Evolutionary conservation across 345 rosid species (phyloP), one percentile per base, ranked within the genome.

Genomic region (Stellera chamaejasme): DNA sequence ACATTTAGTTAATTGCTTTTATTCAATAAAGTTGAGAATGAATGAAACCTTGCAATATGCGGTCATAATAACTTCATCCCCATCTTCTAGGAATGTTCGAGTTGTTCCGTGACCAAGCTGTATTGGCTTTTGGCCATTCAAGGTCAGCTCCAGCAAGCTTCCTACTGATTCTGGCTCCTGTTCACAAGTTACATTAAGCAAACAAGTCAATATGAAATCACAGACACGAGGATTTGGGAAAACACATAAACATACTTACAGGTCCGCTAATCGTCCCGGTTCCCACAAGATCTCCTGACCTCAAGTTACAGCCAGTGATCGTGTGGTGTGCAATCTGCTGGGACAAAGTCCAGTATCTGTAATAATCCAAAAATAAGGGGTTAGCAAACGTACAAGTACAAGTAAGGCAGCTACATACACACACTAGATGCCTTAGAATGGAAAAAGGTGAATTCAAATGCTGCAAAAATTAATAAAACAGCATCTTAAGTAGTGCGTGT

Each of bases 241-340:
- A 1, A 49, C 12, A 49, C 27, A 43, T 27, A 27, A 55, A 42
- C 54, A 23, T 19, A 52, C 74, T 23, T 82, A 89, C 95, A 4
- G 92, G 92, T 77, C 92, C 97, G 27, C 95, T 90, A 49, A 90
- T 84, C 51, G 97, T 90, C 68, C 92, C 90, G 13, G 90, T 84
- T 64, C 97, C 95, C 50, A 82, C 82, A 54, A 86, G 78, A 77
- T 90, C 95, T 6, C 95, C 97, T 6, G 97, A 82, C 68, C 97
- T 80, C 55, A 89, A 70, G 74, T 86, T 89, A 77, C 97, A 89
- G 60, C 97, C 97, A 50, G 82, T 90, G 54, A 90, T 52, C 4
- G 97, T 87, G 49, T 90, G 97, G 66, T 90, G 97, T 2, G 95
- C 93, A 50, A 87, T 66, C 64, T 90, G 95, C 69, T 87, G 97